These are phyloP conservation scores for Lycium barbarum DNA, from an alignment of 257 asterid species.

Conservation along the genomic window DNA sequence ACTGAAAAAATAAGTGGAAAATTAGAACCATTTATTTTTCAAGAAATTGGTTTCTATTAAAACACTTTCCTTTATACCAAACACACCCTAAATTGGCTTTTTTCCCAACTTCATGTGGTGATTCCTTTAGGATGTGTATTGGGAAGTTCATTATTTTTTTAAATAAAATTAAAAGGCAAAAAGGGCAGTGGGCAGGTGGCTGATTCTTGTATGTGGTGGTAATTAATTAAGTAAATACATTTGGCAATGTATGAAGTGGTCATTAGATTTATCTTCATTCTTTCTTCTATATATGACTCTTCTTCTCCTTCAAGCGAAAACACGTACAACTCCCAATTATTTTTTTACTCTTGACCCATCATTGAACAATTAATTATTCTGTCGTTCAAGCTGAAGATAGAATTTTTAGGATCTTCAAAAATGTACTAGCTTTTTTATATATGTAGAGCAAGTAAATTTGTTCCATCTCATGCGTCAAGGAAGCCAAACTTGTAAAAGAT, in stretches of 20 bases:
- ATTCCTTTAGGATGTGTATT: slow-evolving; percentile 46
- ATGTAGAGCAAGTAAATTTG: not conserved
- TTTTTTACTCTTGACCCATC: not conserved
- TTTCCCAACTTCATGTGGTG: slow-evolving; percentile 29
- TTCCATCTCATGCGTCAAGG: not conserved
- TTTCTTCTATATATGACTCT: not conserved
- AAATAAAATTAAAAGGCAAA: not conserved
- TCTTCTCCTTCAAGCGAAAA: not conserved
- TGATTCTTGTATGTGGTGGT: slow-evolving; percentile 10
- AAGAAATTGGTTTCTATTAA: not conserved
- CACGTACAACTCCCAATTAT: not conserved
- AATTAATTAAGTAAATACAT: not conserved
- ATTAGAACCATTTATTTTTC: not conserved
- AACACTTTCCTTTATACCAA: not conserved
- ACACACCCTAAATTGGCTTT: not conserved
- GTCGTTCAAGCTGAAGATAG: not conserved
- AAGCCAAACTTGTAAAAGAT: not conserved
- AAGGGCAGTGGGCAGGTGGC: not conserved
- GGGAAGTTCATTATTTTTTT: not conserved
- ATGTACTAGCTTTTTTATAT: not conserved
- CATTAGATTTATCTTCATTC: not conserved
- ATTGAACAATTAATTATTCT: not conserved
- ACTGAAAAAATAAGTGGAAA: not conserved
- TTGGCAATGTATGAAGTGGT: slow-evolving; percentile 7
- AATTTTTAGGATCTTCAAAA: not conserved